These are phyloP conservation scores for Acacia acuminata DNA, from an alignment of 306 rosid genomes.

Conservation along the genomic window DNA sequence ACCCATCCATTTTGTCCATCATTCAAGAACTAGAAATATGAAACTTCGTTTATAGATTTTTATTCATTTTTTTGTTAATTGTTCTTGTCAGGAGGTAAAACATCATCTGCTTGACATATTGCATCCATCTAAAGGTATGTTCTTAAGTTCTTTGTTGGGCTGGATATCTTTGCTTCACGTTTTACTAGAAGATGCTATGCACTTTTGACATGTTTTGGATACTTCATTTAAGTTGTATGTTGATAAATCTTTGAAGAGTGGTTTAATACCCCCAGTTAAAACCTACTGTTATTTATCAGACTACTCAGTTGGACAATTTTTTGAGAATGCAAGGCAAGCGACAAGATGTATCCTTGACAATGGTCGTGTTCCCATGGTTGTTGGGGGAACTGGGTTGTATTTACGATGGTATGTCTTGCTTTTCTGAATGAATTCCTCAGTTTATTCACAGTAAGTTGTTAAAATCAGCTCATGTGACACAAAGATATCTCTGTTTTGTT, in stretches of 20 bases:
- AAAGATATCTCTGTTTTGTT: constrained; percentile 5
- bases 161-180: constrained; percentile 12
- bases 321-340: constrained; percentile 91
- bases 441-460: constrained; percentile 25
- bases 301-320: constrained; percentile 89
- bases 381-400: constrained; percentile 95
- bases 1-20: background rate
- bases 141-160: constrained; percentile 41
- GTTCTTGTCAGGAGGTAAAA: constrained; percentile 68
- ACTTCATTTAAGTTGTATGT: background rate
- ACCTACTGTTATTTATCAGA: constrained; percentile 59
- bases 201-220: background rate
- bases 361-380: constrained; percentile 81
- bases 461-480: constrained; percentile 13
- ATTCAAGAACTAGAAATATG: background rate
- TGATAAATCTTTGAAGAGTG: constrained; percentile 26
- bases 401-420: constrained; percentile 72
- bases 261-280: constrained; percentile 29
- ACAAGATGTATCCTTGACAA: constrained; percentile 70
- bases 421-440: constrained; percentile 15
- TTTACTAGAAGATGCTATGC: constrained; percentile 18
- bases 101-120: constrained; percentile 83
- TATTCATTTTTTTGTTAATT: constrained; percentile 9
- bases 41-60: constrained; percentile 9
- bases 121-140: constrained; percentile 81